A percentile compares a stretch with the other conserved stretches of the same genome.
Evolutionary conservation across 345 rosid species (phyloP).

Genomic region (Hypericum androsaemum): DNA sequence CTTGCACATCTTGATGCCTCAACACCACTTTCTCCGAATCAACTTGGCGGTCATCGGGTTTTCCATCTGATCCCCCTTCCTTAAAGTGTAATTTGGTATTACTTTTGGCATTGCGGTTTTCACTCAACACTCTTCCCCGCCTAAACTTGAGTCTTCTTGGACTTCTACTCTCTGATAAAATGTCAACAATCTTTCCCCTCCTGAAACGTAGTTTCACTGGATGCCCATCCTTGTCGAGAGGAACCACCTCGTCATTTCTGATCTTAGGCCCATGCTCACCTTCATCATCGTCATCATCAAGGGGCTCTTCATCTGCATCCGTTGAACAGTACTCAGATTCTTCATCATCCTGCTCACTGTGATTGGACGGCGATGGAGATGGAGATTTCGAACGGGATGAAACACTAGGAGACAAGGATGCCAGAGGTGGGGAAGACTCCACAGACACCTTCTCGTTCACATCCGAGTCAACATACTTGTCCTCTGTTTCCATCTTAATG

Average conservation of each 20-base stretch:
- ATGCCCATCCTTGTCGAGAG: background rate
- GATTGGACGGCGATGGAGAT: constrained; percentile 23
- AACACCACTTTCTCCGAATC: constrained; percentile 41
- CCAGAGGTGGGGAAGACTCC: constrained; percentile 22
- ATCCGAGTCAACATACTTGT: constrained; percentile 33
- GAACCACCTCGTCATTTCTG: no score
- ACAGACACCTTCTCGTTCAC: constrained; percentile 31
- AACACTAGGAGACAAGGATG: constrained; percentile 15
- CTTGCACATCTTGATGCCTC: constrained; percentile 61
- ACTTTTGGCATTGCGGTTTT: constrained; percentile 27
- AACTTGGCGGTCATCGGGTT: constrained; percentile 8
- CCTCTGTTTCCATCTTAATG: constrained; percentile 41
- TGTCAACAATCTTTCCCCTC: constrained; percentile 53
- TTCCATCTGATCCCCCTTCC: constrained; percentile 32
- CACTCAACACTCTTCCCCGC: constrained; percentile 36
- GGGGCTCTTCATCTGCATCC: constrained; percentile 34
- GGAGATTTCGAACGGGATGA: constrained; percentile 15
- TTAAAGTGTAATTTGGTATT: constrained; percentile 32
- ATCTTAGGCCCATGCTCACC: constrained; percentile 11
- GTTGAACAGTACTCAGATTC: constrained; percentile 24
- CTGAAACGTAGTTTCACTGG: constrained; percentile 44
- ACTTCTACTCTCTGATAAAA: constrained; percentile 37
- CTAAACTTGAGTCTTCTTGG: constrained; percentile 64
- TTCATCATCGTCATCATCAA: constrained; percentile 29
- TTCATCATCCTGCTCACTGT: constrained; percentile 29